Evolutionary conservation across 108 stramenopile species (phyloP), one percentile per base, ranked within the genome.

Genomic region (Fragilaria crotonensis): DNA sequence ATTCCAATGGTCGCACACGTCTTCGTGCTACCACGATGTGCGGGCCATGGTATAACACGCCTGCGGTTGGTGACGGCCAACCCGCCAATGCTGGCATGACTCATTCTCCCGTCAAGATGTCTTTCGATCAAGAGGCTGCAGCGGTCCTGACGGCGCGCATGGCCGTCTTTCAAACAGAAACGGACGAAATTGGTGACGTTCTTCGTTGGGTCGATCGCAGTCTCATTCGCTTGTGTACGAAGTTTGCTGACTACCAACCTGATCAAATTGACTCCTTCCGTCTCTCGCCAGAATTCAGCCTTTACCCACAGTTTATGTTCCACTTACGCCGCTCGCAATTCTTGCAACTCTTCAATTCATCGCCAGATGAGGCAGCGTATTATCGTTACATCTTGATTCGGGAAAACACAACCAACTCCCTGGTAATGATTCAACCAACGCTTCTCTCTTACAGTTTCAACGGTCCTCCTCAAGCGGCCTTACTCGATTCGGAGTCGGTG

Each of bases 341-440:
- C 64, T 70, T 96, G 67, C 96, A 99, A 64, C 71, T 96, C 22
- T 98, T 98, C 82, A 99, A 98, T 76, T 89, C 84, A 29, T 92
- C 89, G 65, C 99, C 98, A 4, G 99, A 99, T 66, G 99, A 99
- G 68, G 89, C 91, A 5, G 85, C 93, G 19, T 96, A 98, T 76
- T 96, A 98, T 65, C 87, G 96, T 28, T 91, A 93, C 66, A 83
- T 94, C 28, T 63, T 99, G 52, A 70, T 68, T 33, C 70, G 82
- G n/a, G 96, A 98, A 60, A 95, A 88, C 70, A 86, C 87, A 5
- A 84, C 91, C 45, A 97, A 98, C 63, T 90, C 87, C 0, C 63
- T 99, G 46, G 96, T 99, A 26, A 99, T 99, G 99, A 91, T 99
- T 65, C 99, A 99, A 70, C 98, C 99, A 0, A 94, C 96, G 18